phyloP scores from a whole-genome alignment of 1,284 basidiomycete genomes.

The Xerocomus nothofagi region DNA sequence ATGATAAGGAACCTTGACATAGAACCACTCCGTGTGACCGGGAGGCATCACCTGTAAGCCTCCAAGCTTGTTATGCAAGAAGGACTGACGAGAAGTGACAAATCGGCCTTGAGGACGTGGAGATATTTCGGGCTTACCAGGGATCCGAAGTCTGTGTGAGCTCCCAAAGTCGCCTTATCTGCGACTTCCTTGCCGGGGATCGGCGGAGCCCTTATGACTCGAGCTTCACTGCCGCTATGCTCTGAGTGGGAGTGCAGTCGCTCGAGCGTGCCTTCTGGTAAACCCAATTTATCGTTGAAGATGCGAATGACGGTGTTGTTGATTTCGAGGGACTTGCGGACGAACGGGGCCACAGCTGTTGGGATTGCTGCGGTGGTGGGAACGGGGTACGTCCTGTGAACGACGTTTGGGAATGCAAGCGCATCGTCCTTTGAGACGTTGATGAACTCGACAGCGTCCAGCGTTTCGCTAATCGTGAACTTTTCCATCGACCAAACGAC shows the following conservation, averaged over 20 bases:
- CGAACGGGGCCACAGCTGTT: constrained; percentile 52
- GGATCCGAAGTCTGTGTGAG: constrained; percentile 60
- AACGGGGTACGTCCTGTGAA: constrained; percentile 54
- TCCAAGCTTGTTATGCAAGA: constrained; percentile 69
- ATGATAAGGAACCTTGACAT: constrained; percentile 50
- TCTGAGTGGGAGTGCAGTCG: constrained; percentile 48
- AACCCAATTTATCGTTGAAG: constrained; percentile 56
- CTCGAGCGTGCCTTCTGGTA: constrained; percentile 51
- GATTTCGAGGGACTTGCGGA: constrained; percentile 55
- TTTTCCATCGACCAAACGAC: not conserved
- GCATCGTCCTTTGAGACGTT: constrained; percentile 69
- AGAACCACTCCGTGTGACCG: constrained; percentile 64
- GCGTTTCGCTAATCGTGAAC: constrained; percentile 13
- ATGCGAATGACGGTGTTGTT: constrained; percentile 54
- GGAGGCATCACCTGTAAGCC: constrained; percentile 71
- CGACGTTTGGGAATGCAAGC: constrained; percentile 52
- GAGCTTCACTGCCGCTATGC: constrained; percentile 58
- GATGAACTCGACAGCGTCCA: constrained; percentile 63
- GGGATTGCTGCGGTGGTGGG: constrained; percentile 53
- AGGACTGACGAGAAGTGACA: constrained; percentile 43
- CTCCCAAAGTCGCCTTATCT: constrained; percentile 44
- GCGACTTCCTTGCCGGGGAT: constrained; percentile 25
- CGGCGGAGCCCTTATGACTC: constrained; percentile 54
- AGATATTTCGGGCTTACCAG: constrained; percentile 34
- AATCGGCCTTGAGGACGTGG: not conserved